These are phyloP conservation scores for Yarrowia deformans DNA, from an alignment of 805 yeast species.

Conservation along the genomic window DNA sequence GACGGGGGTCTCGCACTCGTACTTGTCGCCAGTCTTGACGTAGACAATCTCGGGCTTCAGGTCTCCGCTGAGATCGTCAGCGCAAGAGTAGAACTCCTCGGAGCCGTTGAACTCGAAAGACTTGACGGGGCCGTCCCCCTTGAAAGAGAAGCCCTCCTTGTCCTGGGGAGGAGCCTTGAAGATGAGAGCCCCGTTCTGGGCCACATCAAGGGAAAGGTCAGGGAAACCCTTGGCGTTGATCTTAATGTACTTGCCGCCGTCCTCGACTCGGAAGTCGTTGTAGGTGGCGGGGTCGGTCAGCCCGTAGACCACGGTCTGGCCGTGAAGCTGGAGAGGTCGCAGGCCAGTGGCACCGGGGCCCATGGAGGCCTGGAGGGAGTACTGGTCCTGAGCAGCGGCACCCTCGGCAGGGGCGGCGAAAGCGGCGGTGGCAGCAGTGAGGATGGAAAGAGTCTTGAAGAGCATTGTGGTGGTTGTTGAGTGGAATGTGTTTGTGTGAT, in stretches of 20 bases:
- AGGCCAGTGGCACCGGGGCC: conserved; percentile 14
- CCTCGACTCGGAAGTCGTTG: conserved; percentile 13
- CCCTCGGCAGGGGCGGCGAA: conserved; percentile 3
- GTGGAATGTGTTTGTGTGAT: background rate
- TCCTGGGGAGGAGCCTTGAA: background rate
- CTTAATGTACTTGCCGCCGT: background rate
- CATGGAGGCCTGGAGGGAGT: conserved; percentile 11
- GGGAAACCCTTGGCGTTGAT: conserved; percentile 5
- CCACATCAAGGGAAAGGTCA: background rate
- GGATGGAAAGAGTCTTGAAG: conserved; percentile 14
- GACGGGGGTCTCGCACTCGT: conserved; percentile 8
- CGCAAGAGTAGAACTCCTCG: conserved; percentile 8
- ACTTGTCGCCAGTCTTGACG: conserved; percentile 9
- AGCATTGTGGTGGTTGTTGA: conserved; percentile 3
- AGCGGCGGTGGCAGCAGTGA: conserved; percentile 15
- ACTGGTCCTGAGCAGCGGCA: background rate
- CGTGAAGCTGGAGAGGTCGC: conserved; percentile 8
- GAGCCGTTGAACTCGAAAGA: conserved; percentile 1
- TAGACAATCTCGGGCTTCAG: conserved; percentile 8
- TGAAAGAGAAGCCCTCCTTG: conserved; percentile 4
- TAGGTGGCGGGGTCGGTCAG: conserved; percentile 4
- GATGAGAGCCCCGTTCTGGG: conserved; percentile 3
- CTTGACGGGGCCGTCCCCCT: conserved; percentile 12
- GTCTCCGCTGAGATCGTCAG: background rate
- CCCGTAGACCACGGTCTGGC: conserved; percentile 4